Evolutionary conservation across 1,284 basidiomycete species (phyloP), one percentile per base, ranked within the genome.

Genomic region (Tranzscheliella williamsii): DNA sequence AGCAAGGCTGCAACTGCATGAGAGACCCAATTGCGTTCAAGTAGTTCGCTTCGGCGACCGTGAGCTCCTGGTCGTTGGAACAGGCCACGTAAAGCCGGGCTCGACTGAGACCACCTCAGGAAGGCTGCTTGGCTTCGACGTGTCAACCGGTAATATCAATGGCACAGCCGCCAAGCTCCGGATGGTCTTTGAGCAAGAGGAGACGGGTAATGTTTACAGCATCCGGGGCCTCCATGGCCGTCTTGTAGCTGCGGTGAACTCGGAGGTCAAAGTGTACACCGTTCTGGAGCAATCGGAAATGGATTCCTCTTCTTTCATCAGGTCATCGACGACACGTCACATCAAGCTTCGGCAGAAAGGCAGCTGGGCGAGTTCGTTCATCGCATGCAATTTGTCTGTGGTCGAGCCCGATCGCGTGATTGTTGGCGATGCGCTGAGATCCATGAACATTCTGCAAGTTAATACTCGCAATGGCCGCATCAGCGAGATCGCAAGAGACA

Each of bases 361-460:
- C 20, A 52, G 53, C 13, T 73, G 74, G 74, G 72, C 64, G 9
- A 64, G 63, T 38, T 71, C 73, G 8, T 76, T 75, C 36, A 47
- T 73, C 22, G 73, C 74, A 9, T 65, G 57, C 41, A 67, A 63
- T 26, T 57, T 76, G 3, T 54, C 61, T 2, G 41, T 50, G 1
- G 34, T 42, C 9, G 50, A 48, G n/a, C 41, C 44, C 4, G 53
- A 70, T 23, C 54, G 48, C 4, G 20, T 76, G 27, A 56, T 76
- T 20, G 66, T 76, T 3, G 74, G 73, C 13, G 74, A 76, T 24
- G 74, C 70, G 26, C 51, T 76, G 26, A 44, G 73, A 29, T 72
- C 73, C 21, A 58, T 76, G 39, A 72, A 66, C 20, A 54, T 76
- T 15, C 63, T 76, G 16, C 23, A 49, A 18, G 56, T 76, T 16